These are phyloP conservation scores for Diaporthe australafricana DNA, from an alignment of 2,329 filamentous ascomycete genomes.

Conservation along the genomic window DNA sequence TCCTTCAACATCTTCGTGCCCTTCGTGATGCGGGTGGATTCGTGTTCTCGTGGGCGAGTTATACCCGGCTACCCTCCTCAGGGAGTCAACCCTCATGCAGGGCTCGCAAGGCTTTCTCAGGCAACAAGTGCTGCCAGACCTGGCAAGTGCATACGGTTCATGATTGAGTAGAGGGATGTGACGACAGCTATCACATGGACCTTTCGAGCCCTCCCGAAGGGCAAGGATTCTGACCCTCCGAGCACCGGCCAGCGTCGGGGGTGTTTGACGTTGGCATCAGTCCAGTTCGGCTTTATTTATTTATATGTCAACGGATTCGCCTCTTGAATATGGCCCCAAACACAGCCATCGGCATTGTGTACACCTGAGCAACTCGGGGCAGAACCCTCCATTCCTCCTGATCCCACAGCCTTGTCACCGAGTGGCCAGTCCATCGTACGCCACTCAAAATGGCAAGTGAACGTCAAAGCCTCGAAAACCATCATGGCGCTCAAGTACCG, in stretches of 20 bases:
- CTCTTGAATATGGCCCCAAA: background rate
- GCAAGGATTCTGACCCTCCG: background rate
- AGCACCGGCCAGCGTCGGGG: too few species aligned
- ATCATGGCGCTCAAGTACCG: background rate
- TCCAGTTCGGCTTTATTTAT: background rate
- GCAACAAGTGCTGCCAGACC: background rate
- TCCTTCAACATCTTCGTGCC: background rate
- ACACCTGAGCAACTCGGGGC: background rate
- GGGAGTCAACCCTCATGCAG: conserved; percentile 1
- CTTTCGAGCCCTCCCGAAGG: background rate
- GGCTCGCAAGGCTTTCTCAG: background rate
- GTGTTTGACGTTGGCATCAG: background rate
- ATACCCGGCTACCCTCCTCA: background rate
- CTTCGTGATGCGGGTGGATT: background rate
- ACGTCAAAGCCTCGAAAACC: background rate
- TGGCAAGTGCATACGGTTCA: background rate
- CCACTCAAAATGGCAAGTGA: background rate
- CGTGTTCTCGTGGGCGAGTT: background rate
- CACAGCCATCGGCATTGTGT: too few species aligned
- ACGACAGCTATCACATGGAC: background rate
- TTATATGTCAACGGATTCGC: background rate
- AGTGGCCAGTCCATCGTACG: background rate
- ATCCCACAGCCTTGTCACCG: background rate
- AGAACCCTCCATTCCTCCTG: background rate
- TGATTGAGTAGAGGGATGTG: background rate